Conservation (phyloP, 768 basidiomycete genomes). For the Tylopilus intermedius region DNA sequence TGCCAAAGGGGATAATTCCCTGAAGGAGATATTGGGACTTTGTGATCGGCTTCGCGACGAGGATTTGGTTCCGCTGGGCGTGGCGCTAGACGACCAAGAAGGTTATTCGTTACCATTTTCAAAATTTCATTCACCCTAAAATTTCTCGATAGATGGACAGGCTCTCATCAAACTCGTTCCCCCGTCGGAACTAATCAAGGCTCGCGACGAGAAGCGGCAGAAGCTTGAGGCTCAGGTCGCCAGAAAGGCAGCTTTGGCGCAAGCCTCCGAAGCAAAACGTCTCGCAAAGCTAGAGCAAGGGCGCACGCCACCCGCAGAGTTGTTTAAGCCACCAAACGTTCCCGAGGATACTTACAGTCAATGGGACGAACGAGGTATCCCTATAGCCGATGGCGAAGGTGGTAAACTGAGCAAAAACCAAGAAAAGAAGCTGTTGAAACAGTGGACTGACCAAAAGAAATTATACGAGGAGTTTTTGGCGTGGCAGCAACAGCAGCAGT, state of each 20-base stretch:
- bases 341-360: conserved; percentile 67
- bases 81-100: conserved; percentile 95
- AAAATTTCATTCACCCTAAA: background rate
- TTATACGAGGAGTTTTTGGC: conserved; percentile 72
- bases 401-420: conserved; percentile 80
- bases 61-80: conserved; percentile 89
- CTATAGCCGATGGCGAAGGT: conserved; percentile 79
- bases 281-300: conserved; percentile 83
- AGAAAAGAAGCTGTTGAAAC: conserved; percentile 73
- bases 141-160: conserved; percentile 63
- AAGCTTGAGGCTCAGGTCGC: conserved; percentile 68
- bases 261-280: conserved; percentile 62
- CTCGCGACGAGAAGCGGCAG: conserved; percentile 84
- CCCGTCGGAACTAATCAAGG: conserved; percentile 73
- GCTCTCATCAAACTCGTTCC: conserved; percentile 91
- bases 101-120: conserved; percentile 40
- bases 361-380: conserved; percentile 84
- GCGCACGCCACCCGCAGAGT: conserved; percentile 60
- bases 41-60: conserved; percentile 87
- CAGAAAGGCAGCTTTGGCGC: conserved; percentile 68
- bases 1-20: conserved; percentile 54
- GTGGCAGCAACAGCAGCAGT: conserved; percentile 35
- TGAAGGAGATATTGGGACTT: conserved; percentile 78
- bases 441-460: conserved; percentile 68
- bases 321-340: conserved; percentile 83